Evolutionary conservation across 768 basidiomycete genomes (phyloP).

Genomic region (Russula compacta): DNA sequence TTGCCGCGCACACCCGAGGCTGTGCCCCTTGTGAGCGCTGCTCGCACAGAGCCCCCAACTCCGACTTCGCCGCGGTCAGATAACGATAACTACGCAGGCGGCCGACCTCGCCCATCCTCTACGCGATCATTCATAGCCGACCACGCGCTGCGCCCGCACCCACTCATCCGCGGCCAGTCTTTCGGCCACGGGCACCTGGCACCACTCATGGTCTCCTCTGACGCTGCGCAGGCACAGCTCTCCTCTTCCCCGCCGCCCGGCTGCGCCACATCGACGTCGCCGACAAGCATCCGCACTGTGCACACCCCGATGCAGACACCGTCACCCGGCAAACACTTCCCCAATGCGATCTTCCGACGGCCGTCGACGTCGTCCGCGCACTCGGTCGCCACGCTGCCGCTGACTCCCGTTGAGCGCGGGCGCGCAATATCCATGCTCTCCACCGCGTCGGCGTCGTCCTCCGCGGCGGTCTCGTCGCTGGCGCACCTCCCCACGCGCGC

Average conservation of each 20-base stretch:
- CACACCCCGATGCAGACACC: background rate
- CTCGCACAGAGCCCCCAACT: constrained; percentile 22
- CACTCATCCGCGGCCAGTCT: constrained; percentile 67
- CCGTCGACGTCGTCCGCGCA: constrained; percentile 50
- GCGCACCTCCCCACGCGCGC: constrained; percentile 31
- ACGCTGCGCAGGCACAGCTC: constrained; percentile 36
- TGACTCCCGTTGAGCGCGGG: constrained; percentile 1
- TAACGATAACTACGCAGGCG: constrained; percentile 26
- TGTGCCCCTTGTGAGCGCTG: background rate
- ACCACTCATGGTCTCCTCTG: constrained; percentile 53
- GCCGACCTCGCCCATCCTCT: constrained; percentile 51
- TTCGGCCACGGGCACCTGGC: constrained; percentile 45
- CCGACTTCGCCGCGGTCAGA: constrained; percentile 34
- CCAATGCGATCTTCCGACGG: constrained; percentile 31
- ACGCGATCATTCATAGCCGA: constrained; percentile 42
- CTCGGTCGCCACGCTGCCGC: constrained; percentile 50
- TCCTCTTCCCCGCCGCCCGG: constrained; percentile 28
- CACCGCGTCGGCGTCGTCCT: constrained; percentile 26
- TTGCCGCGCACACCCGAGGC: constrained; percentile 1
- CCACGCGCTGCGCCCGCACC: constrained; percentile 54
- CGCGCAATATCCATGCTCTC: constrained; percentile 23
- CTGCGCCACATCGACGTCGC: constrained; percentile 23
- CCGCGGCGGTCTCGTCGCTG: constrained; percentile 28
- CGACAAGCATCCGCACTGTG: constrained; percentile 20
- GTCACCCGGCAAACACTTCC: constrained; percentile 5